A percentile compares a stretch with the other conserved stretches of the same genome.
Evolutionary conservation across 2,329 filamentous ascomycete species (phyloP).

Genomic region (Plectosphaerella plurivora): DNA sequence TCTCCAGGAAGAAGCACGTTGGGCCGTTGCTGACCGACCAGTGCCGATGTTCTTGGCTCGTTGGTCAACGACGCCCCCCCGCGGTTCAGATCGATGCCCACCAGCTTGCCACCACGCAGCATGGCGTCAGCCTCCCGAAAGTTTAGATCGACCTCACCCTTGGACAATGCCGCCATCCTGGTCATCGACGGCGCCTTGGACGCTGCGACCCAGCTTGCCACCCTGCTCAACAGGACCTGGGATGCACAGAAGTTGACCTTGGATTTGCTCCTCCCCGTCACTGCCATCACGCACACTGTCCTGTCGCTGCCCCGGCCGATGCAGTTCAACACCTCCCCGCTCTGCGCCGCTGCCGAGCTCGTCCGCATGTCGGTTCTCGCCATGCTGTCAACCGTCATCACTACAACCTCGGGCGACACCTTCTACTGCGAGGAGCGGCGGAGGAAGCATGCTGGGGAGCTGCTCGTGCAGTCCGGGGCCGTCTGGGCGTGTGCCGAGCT

Average conservation of each 20-base stretch:
- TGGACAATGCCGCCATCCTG: background rate
- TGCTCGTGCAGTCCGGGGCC: background rate
- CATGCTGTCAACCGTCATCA: conserved; percentile 5
- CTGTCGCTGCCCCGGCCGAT: conserved; percentile 7
- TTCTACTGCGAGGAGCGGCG: conserved; percentile 7
- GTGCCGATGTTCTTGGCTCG: conserved; percentile 13
- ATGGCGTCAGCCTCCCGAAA: background rate
- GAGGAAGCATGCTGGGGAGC: background rate
- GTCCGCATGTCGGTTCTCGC: conserved; percentile 9
- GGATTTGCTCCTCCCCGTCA: conserved; percentile 10
- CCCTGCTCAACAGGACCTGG: conserved; percentile 7
- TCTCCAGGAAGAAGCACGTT: background rate
- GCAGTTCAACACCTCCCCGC: background rate
- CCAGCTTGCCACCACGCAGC: background rate
- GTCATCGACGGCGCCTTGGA: conserved; percentile 4
- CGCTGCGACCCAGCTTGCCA: background rate
- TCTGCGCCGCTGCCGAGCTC: conserved; percentile 7
- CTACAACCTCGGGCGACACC: conserved; percentile 10
- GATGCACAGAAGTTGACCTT: background rate
- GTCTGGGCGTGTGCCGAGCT: conserved; percentile 7
- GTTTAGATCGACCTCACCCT: background rate
- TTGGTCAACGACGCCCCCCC: conserved; percentile 10
- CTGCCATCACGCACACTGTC: conserved; percentile 6
- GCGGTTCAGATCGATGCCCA: conserved; percentile 3
- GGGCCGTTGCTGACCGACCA: background rate